phyloP scores from a whole-genome alignment of 257 asterid genomes.

The Gentiana straminea region DNA sequence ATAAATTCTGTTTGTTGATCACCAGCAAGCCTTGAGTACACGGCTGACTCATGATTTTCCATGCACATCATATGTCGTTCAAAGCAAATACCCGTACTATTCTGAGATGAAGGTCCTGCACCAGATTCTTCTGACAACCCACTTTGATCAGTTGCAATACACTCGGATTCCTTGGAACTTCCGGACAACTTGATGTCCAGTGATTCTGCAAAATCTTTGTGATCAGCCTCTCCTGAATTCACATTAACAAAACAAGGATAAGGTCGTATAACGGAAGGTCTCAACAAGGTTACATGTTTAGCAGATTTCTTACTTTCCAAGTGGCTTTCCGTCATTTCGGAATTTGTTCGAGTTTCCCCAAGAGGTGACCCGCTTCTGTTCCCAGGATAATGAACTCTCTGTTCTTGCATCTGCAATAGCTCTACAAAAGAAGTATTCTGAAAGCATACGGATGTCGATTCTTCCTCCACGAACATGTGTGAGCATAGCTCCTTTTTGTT shows the following conservation, averaged over 20 bases:
- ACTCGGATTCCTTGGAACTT: constrained; percentile 19
- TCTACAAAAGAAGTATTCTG: constrained; percentile 18
- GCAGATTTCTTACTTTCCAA: constrained; percentile 18
- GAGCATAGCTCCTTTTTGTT: constrained; percentile 42
- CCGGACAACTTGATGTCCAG: constrained; percentile 14
- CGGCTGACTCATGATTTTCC: too few relatives aligned
- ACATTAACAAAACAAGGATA: constrained; percentile 14
- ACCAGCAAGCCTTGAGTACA: too few relatives aligned
- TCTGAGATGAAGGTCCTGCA: constrained; percentile 24
- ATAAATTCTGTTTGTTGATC: too few relatives aligned
- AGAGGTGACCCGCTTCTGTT: constrained; percentile 13
- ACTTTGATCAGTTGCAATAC: constrained; percentile 38
- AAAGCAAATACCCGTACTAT: background rate
- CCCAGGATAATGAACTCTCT: too few relatives aligned
- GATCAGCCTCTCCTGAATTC: constrained; percentile 27
- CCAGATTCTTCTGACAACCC: constrained; percentile 55
- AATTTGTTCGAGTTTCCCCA: constrained; percentile 13
- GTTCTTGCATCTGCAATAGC: constrained; percentile 42
- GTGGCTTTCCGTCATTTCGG: constrained; percentile 22
- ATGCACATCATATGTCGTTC: too few relatives aligned
- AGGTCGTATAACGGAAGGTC: constrained; percentile 1
- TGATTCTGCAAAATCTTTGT: constrained; percentile 15
- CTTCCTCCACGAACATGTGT: constrained; percentile 40
- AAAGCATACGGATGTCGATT: constrained; percentile 19
- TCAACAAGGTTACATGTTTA: constrained; percentile 2